phyloP scores from a whole-genome alignment of 768 basidiomycete species.

The Boletus pseudopeckii region DNA sequence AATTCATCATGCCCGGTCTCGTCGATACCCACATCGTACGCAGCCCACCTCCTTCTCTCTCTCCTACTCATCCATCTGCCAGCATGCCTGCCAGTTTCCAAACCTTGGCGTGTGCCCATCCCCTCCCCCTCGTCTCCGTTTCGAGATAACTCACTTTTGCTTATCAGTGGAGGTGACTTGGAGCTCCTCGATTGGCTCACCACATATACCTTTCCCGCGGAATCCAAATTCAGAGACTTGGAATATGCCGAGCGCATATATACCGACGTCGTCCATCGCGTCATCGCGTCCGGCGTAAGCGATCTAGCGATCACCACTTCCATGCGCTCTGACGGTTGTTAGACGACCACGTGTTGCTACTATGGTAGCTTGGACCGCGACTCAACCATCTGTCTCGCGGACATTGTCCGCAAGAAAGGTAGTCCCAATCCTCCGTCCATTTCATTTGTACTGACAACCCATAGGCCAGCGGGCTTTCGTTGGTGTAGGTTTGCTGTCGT shows the following conservation, averaged over 20 bases:
- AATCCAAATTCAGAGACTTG: constrained; percentile 67
- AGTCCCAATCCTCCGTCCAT: constrained; percentile 10
- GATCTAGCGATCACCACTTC: not conserved
- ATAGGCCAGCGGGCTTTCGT: constrained; percentile 81
- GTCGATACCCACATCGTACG: constrained; percentile 90
- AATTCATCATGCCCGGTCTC: constrained; percentile 85
- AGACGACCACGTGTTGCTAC: constrained; percentile 93
- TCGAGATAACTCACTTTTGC: constrained; percentile 1
- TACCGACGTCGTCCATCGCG: constrained; percentile 62
- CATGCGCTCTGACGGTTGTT: constrained; percentile 4
- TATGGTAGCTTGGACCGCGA: constrained; percentile 81
- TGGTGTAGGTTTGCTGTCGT: constrained; percentile 52
- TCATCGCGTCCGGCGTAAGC: constrained; percentile 74
- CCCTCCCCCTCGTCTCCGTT: not conserved
- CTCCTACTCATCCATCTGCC: not conserved
- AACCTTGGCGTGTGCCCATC: constrained; percentile 36
- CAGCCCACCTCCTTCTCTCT: not conserved
- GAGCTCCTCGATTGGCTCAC: constrained; percentile 88
- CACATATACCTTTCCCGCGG: constrained; percentile 84
- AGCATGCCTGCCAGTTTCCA: constrained; percentile 43
- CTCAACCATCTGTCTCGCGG: constrained; percentile 77
- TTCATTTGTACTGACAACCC: constrained; percentile 5
- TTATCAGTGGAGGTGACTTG: constrained; percentile 70
- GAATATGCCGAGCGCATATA: constrained; percentile 72
- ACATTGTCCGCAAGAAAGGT: constrained; percentile 65